Evolutionary conservation across 2,329 filamentous ascomycete species (phyloP).

Genomic region (Chaetomium strumarium): DNA sequence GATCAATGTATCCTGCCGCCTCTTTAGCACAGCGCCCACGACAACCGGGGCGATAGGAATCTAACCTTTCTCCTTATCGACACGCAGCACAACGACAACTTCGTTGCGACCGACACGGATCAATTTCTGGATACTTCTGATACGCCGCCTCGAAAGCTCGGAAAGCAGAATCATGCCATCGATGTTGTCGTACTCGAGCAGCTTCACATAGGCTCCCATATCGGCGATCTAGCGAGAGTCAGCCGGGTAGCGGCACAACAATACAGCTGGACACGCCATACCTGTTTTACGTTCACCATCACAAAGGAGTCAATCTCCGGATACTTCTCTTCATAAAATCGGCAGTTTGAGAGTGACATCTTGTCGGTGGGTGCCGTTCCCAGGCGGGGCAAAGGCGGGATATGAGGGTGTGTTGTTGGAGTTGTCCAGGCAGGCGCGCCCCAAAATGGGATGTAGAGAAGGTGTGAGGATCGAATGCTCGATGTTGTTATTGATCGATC

Average conservation of each 20-base stretch:
- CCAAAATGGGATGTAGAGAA: too few species aligned
- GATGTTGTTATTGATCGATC: too few species aligned
- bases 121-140: constrained; percentile 96
- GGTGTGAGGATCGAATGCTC: too few species aligned
- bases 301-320: constrained; percentile 99
- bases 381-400: constrained; percentile 20
- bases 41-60: constrained; percentile 21
- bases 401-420: constrained; percentile 7
- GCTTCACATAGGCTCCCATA: constrained; percentile 99
- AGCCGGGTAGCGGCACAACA: constrained; percentile 3
- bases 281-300: constrained; percentile 99
- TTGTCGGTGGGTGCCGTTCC: constrained; percentile 26
- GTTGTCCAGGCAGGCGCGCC: too few species aligned
- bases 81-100: constrained; percentile 95
- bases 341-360: constrained; percentile 36
- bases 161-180: constrained; percentile 99
- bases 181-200: constrained; percentile 99
- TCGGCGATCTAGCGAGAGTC: constrained; percentile 71
- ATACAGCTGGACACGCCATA: constrained; percentile 34
- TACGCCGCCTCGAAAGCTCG: constrained; percentile 95
- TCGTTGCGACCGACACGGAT: constrained; percentile 97
- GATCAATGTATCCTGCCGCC: constrained; percentile 81
- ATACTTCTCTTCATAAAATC: constrained; percentile 54
- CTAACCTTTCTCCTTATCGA: constrained; percentile 96
- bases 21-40: constrained; percentile 21